Percentiles rank a stretch among this genome's conserved stretches.
Conservation (phyloP, 306 rosid genomes). For the Quillaja saponaria region DNA sequence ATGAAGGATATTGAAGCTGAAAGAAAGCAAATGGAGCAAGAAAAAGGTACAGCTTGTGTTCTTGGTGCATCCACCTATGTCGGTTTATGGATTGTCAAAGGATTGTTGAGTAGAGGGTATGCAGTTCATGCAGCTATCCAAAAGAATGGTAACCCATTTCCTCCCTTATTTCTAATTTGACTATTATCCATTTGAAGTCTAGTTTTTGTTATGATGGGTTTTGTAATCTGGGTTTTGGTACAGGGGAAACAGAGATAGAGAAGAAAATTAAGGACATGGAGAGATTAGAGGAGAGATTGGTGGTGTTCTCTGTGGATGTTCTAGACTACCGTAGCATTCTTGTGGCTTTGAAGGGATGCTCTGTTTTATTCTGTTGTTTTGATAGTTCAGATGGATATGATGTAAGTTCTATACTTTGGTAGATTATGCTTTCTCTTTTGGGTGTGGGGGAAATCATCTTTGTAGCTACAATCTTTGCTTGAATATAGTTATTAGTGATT, state of each 20-base stretch:
- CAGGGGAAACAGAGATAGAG: slow-evolving; percentile 45
- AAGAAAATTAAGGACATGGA: slow-evolving; percentile 38
- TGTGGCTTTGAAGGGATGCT: slow-evolving; percentile 40
- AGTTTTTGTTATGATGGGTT: not conserved
- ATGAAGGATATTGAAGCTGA: not conserved
- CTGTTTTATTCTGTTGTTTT: slow-evolving; percentile 48
- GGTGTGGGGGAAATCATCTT: too few species aligned
- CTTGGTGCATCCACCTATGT: slow-evolving; percentile 52
- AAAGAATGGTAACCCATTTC: slow-evolving; percentile 23
- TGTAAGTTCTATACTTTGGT: slow-evolving; percentile 13
- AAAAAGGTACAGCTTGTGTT: slow-evolving; percentile 39
- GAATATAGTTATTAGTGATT: not conserved
- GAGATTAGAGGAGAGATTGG: slow-evolving; percentile 31
- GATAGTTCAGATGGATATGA: slow-evolving; percentile 43
- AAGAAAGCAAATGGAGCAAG: slow-evolving; percentile 26
- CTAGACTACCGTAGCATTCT: slow-evolving; percentile 48
- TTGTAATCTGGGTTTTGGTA: not conserved
- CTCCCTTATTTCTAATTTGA: not conserved
- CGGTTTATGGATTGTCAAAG: slow-evolving; percentile 53
- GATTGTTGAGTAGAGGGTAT: slow-evolving; percentile 42
- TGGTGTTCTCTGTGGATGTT: slow-evolving; percentile 36
- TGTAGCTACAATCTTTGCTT: too few species aligned
- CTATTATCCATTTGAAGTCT: too few species aligned
- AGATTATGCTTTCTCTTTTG: too few species aligned
- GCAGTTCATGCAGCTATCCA: slow-evolving; percentile 49